Percentiles rank a stretch among this genome's conserved stretches.
Conservation (phyloP, 2,329 filamentous ascomycete species). For the Monilinia polystroma region DNA sequence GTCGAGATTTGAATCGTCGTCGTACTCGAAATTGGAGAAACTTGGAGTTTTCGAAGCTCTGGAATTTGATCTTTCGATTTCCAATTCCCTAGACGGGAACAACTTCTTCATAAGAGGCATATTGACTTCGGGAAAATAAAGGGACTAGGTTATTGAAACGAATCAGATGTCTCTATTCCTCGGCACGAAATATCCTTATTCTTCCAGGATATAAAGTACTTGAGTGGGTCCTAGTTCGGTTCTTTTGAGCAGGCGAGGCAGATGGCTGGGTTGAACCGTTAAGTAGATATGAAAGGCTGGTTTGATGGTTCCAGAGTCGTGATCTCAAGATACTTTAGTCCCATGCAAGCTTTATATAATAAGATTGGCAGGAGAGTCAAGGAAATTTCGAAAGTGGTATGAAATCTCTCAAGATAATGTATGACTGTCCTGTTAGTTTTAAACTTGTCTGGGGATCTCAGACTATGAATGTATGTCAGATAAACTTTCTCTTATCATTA, state of each 20-base stretch:
- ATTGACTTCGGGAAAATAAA: conserved; percentile 18
- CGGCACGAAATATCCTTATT: conserved; percentile 19
- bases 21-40: conserved; percentile 33
- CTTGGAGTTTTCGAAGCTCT: conserved; percentile 24
- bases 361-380: conserved; percentile 24
- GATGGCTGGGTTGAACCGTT: conserved; percentile 9
- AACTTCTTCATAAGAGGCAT: conserved; percentile 36
- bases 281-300: conserved; percentile 11
- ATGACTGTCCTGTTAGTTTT: not conserved
- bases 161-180: conserved; percentile 14
- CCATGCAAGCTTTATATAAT: conserved; percentile 23
- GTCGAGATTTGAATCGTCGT: conserved; percentile 31
- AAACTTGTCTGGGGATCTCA: not conserved
- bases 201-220: conserved; percentile 21
- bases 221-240: conserved; percentile 14
- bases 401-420: not conserved
- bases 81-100: conserved; percentile 29
- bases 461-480: conserved; percentile 13
- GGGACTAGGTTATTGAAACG: conserved; percentile 16
- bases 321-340: conserved; percentile 10
- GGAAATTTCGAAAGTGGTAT: conserved; percentile 12
- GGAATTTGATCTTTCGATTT: conserved; percentile 14
- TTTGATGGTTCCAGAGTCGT: conserved; percentile 11
- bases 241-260: conserved; percentile 8
- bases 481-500: conserved; percentile 16